Conservation (phyloP, 2,329 filamentous ascomycete genomes). For the Bipolaris gigantea region DNA sequence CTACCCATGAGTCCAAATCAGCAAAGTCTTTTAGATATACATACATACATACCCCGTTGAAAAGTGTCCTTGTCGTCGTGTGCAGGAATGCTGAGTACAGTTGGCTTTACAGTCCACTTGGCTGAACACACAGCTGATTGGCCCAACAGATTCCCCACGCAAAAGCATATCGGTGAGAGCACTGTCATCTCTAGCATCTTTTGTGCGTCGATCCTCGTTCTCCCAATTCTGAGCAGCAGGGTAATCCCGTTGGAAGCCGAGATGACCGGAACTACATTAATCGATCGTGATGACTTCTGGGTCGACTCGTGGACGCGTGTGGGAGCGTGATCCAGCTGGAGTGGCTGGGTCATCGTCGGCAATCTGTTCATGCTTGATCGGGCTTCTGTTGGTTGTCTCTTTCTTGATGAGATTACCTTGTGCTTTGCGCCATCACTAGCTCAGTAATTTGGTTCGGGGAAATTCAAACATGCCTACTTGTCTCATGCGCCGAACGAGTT, state of each 20-base stretch:
- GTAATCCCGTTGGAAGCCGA: not conserved
- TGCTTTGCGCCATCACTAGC: not conserved
- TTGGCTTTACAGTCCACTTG: too few species aligned
- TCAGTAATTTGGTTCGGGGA: not conserved
- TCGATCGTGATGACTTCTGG: not conserved
- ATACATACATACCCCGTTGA: too few species aligned
- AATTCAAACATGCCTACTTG: not conserved
- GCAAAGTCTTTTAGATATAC: too few species aligned
- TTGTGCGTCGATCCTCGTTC: not conserved
- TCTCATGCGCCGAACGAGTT: conserved; percentile 2
- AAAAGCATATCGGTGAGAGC: too few species aligned
- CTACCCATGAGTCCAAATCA: too few species aligned
- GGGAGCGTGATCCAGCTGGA: not conserved
- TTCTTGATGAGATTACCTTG: not conserved
- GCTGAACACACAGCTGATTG: too few species aligned
- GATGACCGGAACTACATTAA: not conserved
- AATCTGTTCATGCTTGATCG: conserved; percentile 5
- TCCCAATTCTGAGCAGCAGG: not conserved
- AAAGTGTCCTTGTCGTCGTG: too few species aligned
- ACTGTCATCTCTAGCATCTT: too few species aligned
- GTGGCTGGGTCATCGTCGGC: conserved; percentile 4
- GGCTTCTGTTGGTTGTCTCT: not conserved
- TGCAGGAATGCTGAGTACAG: too few species aligned
- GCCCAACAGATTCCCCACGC: too few species aligned
- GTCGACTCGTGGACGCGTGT: conserved; percentile 9